These are phyloP conservation scores for Gaertneriomyces sp. DNA, from an alignment of 192 early-diverging fungal species.

Conservation along the genomic window DNA sequence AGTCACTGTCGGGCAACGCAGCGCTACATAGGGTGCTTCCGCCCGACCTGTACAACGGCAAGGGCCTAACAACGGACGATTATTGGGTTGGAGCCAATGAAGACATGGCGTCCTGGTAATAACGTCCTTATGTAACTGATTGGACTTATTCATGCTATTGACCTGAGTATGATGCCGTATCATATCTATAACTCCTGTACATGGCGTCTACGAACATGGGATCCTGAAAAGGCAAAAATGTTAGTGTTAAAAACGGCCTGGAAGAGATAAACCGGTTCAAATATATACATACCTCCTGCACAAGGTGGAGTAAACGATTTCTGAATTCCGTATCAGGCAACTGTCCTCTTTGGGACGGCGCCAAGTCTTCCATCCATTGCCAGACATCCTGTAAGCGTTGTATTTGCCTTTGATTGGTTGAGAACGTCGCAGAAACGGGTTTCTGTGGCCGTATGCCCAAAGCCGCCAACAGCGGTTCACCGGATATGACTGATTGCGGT, in stretches of 20 bases:
- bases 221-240: conserved; percentile 6
- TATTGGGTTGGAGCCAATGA: too few relatives aligned
- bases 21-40: too few relatives aligned
- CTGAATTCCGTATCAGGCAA: conserved; percentile 29
- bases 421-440: too few relatives aligned
- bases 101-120: too few relatives aligned
- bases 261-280: neutral
- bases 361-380: conserved; percentile 31
- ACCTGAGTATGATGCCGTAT: conserved; percentile 14
- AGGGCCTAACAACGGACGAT: too few relatives aligned
- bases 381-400: conserved; percentile 30
- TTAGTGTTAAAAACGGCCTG: neutral
- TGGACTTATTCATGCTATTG: too few relatives aligned
- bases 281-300: conserved; percentile 12
- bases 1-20: too few relatives aligned
- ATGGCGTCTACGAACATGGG: conserved; percentile 28
- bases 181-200: conserved; percentile 31
- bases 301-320: conserved; percentile 17
- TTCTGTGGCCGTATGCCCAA: neutral
- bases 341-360: conserved; percentile 10
- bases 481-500: neutral
- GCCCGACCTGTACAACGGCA: too few relatives aligned
- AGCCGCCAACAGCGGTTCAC: conserved; percentile 4
- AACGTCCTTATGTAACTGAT: too few relatives aligned
- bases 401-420: conserved; percentile 21